phyloP scores from a whole-genome alignment of 1,284 basidiomycete genomes.

The Tremellales sp. region DNA sequence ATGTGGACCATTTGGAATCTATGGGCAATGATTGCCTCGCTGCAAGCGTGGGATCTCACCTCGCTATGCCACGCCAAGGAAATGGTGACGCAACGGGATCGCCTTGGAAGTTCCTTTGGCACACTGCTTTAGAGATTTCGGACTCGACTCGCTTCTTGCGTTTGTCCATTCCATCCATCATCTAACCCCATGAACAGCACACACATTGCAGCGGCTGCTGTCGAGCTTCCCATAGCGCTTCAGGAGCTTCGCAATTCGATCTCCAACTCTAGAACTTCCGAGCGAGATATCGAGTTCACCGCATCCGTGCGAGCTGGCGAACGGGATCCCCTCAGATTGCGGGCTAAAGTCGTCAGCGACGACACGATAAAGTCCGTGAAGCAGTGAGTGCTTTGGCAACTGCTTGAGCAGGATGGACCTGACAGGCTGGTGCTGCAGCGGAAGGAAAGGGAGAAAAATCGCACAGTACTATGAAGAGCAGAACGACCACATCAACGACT shows the following conservation, averaged over 20 bases:
- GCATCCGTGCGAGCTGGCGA: slow-evolving; percentile 36
- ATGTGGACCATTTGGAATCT: too few species aligned
- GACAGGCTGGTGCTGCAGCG: slow-evolving; percentile 5
- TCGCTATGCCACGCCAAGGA: too few species aligned
- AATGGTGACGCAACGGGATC: too few species aligned
- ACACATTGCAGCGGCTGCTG: slow-evolving; percentile 8
- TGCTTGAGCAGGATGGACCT: neutral
- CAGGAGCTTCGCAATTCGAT: slow-evolving; percentile 4
- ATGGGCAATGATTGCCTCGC: too few species aligned
- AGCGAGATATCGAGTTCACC: slow-evolving; percentile 36
- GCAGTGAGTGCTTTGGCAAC: slow-evolving; percentile 27
- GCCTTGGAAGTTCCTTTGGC: too few species aligned
- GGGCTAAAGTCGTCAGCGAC: slow-evolving; percentile 46
- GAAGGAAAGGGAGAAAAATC: slow-evolving; percentile 38
- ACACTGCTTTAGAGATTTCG: too few species aligned
- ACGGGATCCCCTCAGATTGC: slow-evolving; percentile 48
- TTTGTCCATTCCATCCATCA: too few species aligned
- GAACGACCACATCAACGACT: slow-evolving; percentile 76
- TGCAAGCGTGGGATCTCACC: too few species aligned
- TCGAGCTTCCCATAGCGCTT: slow-evolving; percentile 9
- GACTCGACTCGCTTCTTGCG: too few species aligned
- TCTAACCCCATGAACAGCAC: slow-evolving; percentile 1
- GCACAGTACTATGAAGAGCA: slow-evolving; percentile 70
- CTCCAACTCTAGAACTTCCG: neutral
- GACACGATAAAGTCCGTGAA: slow-evolving; percentile 42